These are phyloP conservation scores for Aspergillus sp. DNA, from an alignment of 2,329 filamentous ascomycete genomes.

Conservation along the genomic window DNA sequence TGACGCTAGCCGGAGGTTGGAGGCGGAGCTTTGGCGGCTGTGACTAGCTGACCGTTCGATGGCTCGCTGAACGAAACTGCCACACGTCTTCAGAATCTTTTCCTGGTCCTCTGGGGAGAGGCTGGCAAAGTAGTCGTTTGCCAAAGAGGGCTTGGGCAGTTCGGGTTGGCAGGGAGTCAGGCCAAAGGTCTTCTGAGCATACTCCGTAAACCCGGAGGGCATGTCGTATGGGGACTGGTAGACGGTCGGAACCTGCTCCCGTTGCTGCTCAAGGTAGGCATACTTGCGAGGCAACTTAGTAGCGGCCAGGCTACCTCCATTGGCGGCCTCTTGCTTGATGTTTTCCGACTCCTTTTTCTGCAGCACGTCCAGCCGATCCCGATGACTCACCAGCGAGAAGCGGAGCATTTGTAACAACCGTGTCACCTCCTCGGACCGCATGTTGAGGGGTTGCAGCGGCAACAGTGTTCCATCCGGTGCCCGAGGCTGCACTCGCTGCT, in stretches of 20 bases:
- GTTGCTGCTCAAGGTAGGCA: constrained; percentile 43
- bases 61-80: constrained; percentile 43
- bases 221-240: constrained; percentile 48
- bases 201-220: constrained; percentile 45
- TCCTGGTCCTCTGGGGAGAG: constrained; percentile 44
- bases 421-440: constrained; percentile 47
- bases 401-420: constrained; percentile 47
- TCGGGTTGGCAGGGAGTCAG: constrained; percentile 37
- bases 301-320: constrained; percentile 31
- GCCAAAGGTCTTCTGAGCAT: constrained; percentile 42
- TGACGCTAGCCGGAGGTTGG: constrained; percentile 41
- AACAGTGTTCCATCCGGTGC: constrained; percentile 42
- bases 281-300: constrained; percentile 41
- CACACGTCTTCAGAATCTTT: constrained; percentile 46
- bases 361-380: constrained; percentile 40
- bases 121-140: constrained; percentile 45
- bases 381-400: constrained; percentile 45
- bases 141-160: constrained; percentile 41
- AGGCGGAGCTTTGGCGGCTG: constrained; percentile 40
- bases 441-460: constrained; percentile 44
- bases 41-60: constrained; percentile 40
- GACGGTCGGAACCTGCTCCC: constrained; percentile 39
- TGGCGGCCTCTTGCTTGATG: constrained; percentile 35
- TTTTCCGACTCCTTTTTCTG: constrained; percentile 42
- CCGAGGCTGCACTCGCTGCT: constrained; percentile 44